Base-by-base conservation (phyloP, 179 eudicot species). In the Spergularia azorica region DNA sequence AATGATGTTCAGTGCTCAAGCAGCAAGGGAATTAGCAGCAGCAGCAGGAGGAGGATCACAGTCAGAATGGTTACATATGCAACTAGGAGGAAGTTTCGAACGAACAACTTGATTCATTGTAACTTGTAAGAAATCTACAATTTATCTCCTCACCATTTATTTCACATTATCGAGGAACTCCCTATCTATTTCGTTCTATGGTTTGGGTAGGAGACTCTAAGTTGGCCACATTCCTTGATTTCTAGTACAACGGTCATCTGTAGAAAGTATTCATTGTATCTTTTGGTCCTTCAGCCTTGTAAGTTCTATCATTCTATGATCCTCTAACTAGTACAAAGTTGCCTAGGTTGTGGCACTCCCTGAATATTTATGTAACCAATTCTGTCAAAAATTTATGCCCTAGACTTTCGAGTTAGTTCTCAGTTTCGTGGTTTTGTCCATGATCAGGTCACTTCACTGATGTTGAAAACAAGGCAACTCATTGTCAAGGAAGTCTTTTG, bases 51-150 rank as follows among this genome's bases (percentile, higher is more conserved):
- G 61, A 59, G 89, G 86, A 76, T 59, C 89, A 12, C 92, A 88
- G 67, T 74, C 87, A 2, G 96, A 94, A 70, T 94, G 98, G 98
- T 92, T 92, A 62, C 97, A 89, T 80, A 94, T 94, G 94, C 97
- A 94, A 80, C 74, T 89, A 69, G 91, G 97, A n/a, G 84, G 85
- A 78, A 82, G 78, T 80, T 92, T 86, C 67, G 91, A 83, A 57
- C 85, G 91, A 81, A 79, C 92, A 63, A 26, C 85, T 54, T 82
- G 85, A 82, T 71, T 71, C 60, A 57, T 69, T 75, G 20, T 46
- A 46, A 56, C 41, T 67, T 75, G 58, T 76, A 70, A 71, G 67
- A 70, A 55, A 74, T 32, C 60, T 65, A 11, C 41, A 52, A 63
- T 63, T 73, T 63, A 58, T 62, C 55, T 32, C 64, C 54, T 65